Evolutionary conservation across 2,329 filamentous ascomycete species (phyloP).

Genomic region (Microdochium nivale): DNA sequence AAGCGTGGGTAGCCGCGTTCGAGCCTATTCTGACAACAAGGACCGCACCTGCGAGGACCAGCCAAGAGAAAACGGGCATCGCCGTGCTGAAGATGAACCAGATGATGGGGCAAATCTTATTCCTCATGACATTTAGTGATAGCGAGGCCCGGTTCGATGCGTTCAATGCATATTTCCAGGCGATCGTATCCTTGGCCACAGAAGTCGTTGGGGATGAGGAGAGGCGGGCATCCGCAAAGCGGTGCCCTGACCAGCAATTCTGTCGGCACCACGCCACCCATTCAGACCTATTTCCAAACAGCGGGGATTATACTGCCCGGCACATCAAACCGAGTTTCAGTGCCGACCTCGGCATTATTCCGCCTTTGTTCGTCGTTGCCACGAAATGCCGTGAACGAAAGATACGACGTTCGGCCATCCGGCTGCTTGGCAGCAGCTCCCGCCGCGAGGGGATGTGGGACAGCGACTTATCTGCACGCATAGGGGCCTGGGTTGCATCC

Average conservation of each 20-base stretch:
- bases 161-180: slow-evolving; percentile 41
- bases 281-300: slow-evolving; percentile 28
- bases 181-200: slow-evolving; percentile 46
- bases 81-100: slow-evolving; percentile 55
- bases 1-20: slow-evolving; percentile 48
- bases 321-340: slow-evolving; percentile 56
- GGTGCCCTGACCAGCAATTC: slow-evolving; percentile 32
- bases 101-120: slow-evolving; percentile 47
- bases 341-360: slow-evolving; percentile 55
- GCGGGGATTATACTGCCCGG: slow-evolving; percentile 32
- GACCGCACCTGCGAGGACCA: slow-evolving; percentile 35
- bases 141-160: slow-evolving; percentile 50
- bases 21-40: slow-evolving; percentile 44
- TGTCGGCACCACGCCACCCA: slow-evolving; percentile 32
- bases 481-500: slow-evolving; percentile 45
- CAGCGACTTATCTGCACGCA: slow-evolving; percentile 46
- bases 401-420: slow-evolving; percentile 51
- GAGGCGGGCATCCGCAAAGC: slow-evolving; percentile 34
- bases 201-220: slow-evolving; percentile 54
- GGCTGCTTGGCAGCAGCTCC: slow-evolving; percentile 49
- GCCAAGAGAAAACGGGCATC: slow-evolving; percentile 50
- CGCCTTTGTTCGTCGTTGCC: slow-evolving; percentile 56
- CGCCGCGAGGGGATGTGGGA: slow-evolving; percentile 65
- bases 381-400: slow-evolving; percentile 54
- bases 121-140: slow-evolving; percentile 51